These are phyloP conservation scores for Hericium rajendrae DNA, from an alignment of 768 basidiomycete genomes.

Conservation along the genomic window DNA sequence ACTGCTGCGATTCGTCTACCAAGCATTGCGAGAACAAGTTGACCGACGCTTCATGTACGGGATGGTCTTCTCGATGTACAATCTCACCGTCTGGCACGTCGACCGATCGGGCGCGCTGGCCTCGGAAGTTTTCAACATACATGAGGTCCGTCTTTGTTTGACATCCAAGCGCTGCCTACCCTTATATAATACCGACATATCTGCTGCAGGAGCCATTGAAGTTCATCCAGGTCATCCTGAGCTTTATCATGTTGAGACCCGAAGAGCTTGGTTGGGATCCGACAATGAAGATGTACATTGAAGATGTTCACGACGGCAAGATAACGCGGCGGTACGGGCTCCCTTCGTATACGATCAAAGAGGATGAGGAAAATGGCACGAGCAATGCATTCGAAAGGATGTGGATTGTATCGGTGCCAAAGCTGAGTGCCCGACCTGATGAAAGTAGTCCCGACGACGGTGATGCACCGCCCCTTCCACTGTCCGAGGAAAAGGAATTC, in stretches of 20 bases:
- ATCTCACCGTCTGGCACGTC: constrained; percentile 1
- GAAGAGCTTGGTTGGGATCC: not conserved
- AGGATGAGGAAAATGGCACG: not conserved
- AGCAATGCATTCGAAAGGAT: not conserved
- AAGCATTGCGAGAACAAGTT: not conserved
- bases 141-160: not conserved
- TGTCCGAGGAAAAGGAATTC: not conserved
- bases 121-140: not conserved
- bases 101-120: not conserved
- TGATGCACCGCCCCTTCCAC: too few relatives aligned
- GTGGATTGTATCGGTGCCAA: not conserved
- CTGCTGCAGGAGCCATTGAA: not conserved
- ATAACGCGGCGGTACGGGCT: not conserved
- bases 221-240: not conserved
- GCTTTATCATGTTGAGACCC: not conserved
- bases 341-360: not conserved
- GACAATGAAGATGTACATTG: not conserved
- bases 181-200: not conserved
- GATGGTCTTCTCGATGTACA: not conserved
- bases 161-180: too few relatives aligned
- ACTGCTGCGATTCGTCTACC: not conserved
- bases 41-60: not conserved
- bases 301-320: not conserved
- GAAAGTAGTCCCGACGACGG: too few relatives aligned
- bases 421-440: not conserved